A percentile compares a stretch with the other conserved stretches of the same genome.
Evolutionary conservation across 495 filamentous ascomycete genomes (phyloP).

Genomic region (Barbatosphaeria neglecta): DNA sequence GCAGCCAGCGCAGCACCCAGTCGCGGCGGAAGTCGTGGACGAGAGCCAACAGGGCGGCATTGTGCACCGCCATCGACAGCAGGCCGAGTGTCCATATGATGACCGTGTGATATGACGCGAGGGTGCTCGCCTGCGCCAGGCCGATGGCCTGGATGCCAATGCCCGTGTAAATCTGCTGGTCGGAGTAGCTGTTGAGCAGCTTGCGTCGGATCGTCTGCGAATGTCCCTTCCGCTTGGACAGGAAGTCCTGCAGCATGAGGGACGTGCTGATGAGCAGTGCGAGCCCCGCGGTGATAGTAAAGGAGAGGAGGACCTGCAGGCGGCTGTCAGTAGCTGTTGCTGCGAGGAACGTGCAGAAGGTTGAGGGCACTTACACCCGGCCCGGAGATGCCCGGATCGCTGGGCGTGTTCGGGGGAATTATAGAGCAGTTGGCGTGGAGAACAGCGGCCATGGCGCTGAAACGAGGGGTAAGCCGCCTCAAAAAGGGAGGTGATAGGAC

Average conservation of each 20-base stretch:
- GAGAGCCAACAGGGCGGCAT: constrained; percentile 42
- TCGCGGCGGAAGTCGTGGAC: constrained; percentile 49
- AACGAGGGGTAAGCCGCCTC: not conserved
- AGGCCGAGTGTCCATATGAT: constrained; percentile 49
- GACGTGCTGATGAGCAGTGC: constrained; percentile 33
- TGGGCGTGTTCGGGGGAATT: constrained; percentile 27
- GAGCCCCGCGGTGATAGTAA: constrained; percentile 41
- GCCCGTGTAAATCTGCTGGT: constrained; percentile 50
- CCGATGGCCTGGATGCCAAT: constrained; percentile 47
- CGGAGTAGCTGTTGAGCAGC: constrained; percentile 43
- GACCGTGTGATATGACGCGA: constrained; percentile 52
- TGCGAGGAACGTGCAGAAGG: not conserved
- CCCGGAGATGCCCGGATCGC: constrained; percentile 47
- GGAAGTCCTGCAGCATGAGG: constrained; percentile 34
- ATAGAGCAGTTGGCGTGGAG: constrained; percentile 29
- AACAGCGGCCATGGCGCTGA: constrained; percentile 5
- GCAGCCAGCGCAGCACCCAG: constrained; percentile 49
- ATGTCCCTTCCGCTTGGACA: constrained; percentile 13
- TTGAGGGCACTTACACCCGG: constrained; percentile 33
- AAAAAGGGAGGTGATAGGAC: not conserved
- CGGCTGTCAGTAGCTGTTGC: not conserved
- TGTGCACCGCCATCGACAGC: constrained; percentile 46
- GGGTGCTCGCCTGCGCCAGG: constrained; percentile 33
- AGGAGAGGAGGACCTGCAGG: constrained; percentile 44
- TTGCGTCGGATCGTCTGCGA: constrained; percentile 37